Conservation (phyloP, 1,139 yeast genomes). For the Tardiomyces blankii region DNA sequence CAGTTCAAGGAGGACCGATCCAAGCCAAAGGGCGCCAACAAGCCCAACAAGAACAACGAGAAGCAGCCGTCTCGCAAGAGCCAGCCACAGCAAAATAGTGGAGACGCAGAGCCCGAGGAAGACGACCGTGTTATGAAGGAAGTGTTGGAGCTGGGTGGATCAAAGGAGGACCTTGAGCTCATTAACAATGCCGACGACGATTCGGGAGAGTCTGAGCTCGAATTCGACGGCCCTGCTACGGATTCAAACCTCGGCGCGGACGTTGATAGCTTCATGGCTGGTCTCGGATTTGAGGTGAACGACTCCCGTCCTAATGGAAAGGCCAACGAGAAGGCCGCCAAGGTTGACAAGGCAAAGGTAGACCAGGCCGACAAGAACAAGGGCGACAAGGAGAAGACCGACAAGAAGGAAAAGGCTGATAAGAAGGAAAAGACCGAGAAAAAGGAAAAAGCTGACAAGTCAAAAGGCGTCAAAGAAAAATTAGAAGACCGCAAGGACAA, state of each 20-base stretch:
- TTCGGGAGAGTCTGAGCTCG: constrained; percentile 35
- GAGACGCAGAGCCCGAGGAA: constrained; percentile 12
- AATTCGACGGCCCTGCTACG: constrained; percentile 12
- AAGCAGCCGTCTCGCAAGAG: background rate
- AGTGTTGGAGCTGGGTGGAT: constrained; percentile 42
- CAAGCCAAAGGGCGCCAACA: constrained; percentile 19
- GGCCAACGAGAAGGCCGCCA: constrained; percentile 7
- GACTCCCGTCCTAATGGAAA: constrained; percentile 19
- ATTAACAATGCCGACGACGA: constrained; percentile 33
- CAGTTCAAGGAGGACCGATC: constrained; percentile 3
- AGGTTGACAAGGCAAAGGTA: background rate
- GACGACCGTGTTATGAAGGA: constrained; percentile 22
- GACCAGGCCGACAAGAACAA: constrained; percentile 14
- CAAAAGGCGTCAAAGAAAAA: constrained; percentile 4
- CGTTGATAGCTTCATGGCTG: constrained; percentile 52
- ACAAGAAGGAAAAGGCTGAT: constrained; percentile 19
- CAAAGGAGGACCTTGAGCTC: constrained; percentile 51
- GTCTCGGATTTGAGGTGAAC: constrained; percentile 48
- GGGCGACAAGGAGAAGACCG: constrained; percentile 15
- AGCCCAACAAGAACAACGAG: constrained; percentile 8
- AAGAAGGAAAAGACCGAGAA: constrained; percentile 18
- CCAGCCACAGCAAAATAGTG: constrained; percentile 9
- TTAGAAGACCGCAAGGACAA: constrained; percentile 15
- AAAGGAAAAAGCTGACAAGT: constrained; percentile 18
- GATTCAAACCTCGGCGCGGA: constrained; percentile 31